Percentiles rank a stretch among this genome's conserved stretches.
Conservation (phyloP, 495 filamentous ascomycete species). For the Daldinia decipiens region DNA sequence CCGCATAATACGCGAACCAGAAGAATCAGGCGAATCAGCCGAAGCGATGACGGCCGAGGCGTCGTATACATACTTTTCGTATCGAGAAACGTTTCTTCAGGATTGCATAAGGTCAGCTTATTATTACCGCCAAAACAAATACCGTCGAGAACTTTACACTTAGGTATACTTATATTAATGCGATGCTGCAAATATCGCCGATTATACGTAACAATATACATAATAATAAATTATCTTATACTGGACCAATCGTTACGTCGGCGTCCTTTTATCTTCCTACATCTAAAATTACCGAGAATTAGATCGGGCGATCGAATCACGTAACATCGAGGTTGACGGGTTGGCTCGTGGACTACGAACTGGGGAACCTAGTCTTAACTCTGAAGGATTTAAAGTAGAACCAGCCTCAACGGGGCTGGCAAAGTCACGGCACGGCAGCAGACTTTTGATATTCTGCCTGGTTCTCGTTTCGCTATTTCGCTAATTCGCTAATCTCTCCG, state of each 20-base stretch:
- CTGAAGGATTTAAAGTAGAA: slow-evolving; percentile 28
- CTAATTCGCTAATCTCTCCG: slow-evolving; percentile 18
- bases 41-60: not conserved
- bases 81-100: not conserved
- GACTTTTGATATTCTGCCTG: slow-evolving; percentile 10
- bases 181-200: not conserved
- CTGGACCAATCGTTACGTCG: slow-evolving; percentile 1
- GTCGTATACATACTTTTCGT: slow-evolving; percentile 22
- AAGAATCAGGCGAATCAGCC: not conserved
- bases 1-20: slow-evolving; percentile 30
- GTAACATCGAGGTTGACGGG: slow-evolving; percentile 1
- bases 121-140: not conserved
- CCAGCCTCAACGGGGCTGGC: slow-evolving; percentile 26
- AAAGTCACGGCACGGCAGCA: slow-evolving; percentile 1
- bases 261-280: not conserved
- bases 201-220: not conserved
- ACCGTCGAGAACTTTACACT: not conserved
- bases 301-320: slow-evolving; percentile 14
- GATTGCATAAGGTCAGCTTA: slow-evolving; percentile 14
- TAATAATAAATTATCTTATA: not conserved
- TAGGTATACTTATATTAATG: not conserved
- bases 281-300: not conserved
- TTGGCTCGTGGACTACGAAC: slow-evolving; percentile 1
- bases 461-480: slow-evolving; percentile 1
- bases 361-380: slow-evolving; percentile 15